Evolutionary conservation across 2,329 filamentous ascomycete species (phyloP).

Genomic region (Harringtonia lauricola): DNA sequence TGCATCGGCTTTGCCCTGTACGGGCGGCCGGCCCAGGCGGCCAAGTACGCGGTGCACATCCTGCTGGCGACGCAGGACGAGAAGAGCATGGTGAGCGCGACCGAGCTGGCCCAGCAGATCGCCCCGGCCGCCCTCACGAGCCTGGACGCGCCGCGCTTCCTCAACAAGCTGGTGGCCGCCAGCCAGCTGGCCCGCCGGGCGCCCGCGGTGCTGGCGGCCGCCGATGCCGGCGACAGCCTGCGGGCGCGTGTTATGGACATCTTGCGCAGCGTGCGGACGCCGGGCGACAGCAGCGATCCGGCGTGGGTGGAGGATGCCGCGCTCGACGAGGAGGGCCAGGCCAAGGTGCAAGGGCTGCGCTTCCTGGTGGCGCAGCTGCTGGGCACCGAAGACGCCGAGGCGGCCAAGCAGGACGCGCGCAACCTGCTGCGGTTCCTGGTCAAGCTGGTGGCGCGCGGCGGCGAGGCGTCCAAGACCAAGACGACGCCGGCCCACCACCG

Average conservation of each 20-base stretch:
- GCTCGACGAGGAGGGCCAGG: slow-evolving; percentile 69
- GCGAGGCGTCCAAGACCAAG: slow-evolving; percentile 66
- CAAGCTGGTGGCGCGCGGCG: slow-evolving; percentile 61
- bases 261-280: slow-evolving; percentile 55
- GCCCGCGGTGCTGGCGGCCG: slow-evolving; percentile 58
- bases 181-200: slow-evolving; percentile 68
- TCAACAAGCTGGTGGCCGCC: slow-evolving; percentile 62
- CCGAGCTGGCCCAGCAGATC: slow-evolving; percentile 67
- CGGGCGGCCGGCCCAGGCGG: slow-evolving; percentile 68
- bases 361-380: slow-evolving; percentile 79
- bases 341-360: slow-evolving; percentile 75
- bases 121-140: slow-evolving; percentile 60
- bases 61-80: slow-evolving; percentile 64
- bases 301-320: slow-evolving; percentile 56
- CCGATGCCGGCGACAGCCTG: slow-evolving; percentile 65
- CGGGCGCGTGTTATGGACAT: slow-evolving; percentile 68
- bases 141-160: slow-evolving; percentile 62
- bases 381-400: slow-evolving; percentile 38
- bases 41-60: slow-evolving; percentile 90
- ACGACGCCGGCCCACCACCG: slow-evolving; percentile 70
- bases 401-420: slow-evolving; percentile 37
- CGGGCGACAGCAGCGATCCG: slow-evolving; percentile 27
- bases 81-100: slow-evolving; percentile 71
- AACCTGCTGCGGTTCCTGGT: slow-evolving; percentile 67
- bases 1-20: slow-evolving; percentile 75